Evolutionary conservation across 148 eudicot genomes (phyloP).

Genomic region (Silene latifolia): DNA sequence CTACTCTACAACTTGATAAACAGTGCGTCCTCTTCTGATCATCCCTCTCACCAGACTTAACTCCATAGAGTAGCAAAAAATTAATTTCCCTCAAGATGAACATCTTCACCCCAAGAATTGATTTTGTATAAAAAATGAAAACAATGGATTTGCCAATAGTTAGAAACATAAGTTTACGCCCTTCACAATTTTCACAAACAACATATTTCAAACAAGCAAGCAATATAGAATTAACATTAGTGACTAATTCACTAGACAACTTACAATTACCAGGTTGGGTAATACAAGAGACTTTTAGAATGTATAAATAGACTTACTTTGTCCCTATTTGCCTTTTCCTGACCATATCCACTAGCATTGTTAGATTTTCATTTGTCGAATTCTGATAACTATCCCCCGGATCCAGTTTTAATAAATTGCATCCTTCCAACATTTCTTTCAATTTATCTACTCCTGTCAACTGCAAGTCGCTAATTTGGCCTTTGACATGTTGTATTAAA

Average conservation of each 20-base stretch:
- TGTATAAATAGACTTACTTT: slow-evolving; percentile 20
- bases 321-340: slow-evolving; percentile 17
- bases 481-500: slow-evolving; percentile 45
- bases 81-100: no score
- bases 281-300: background rate
- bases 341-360: slow-evolving; percentile 4
- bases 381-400: slow-evolving; percentile 14
- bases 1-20: no score
- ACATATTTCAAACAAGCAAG: no score
- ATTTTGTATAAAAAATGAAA: no score
- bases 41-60: no score
- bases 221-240: background rate
- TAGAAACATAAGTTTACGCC: no score
- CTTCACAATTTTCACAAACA: no score
- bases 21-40: no score
- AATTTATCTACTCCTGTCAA: slow-evolving; percentile 32
- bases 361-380: slow-evolving; percentile 4
- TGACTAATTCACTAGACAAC: background rate
- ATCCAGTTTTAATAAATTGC: slow-evolving; percentile 36
- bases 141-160: no score
- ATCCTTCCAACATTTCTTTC: slow-evolving; percentile 28
- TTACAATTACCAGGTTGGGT: no score
- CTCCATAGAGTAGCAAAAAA: no score
- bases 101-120: no score
- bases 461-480: slow-evolving; percentile 30